Evolutionary conservation across 176 grass and related monocot genomes (phyloP).

Genomic region (Cenchrus americanus): DNA sequence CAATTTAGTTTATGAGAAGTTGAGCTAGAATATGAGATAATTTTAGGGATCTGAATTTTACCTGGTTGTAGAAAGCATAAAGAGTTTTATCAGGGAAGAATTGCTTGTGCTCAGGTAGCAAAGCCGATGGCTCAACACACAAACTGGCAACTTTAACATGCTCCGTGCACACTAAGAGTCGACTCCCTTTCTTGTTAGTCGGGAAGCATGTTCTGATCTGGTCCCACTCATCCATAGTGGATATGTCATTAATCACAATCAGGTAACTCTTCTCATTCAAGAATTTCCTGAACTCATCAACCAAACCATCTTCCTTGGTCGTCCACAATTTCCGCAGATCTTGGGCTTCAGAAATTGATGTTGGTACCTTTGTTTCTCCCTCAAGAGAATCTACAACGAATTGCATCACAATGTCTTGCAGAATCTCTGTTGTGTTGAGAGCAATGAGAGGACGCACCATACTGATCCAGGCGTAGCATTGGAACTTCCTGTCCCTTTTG

Average conservation of each 20-base stretch:
- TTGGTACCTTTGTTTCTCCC: not conserved
- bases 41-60: not conserved
- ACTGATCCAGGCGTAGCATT: conserved; percentile 38
- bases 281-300: not conserved
- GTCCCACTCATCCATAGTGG: conserved; percentile 13
- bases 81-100: not conserved
- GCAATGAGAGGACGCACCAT: conserved; percentile 11
- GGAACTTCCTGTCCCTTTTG: conserved; percentile 18
- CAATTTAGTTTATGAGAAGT: not conserved
- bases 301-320: not conserved
- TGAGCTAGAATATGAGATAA: not conserved
- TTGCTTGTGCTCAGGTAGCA: not conserved
- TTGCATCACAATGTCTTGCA: not conserved
- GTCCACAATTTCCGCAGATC: not conserved
- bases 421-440: not conserved
- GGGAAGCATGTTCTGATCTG: conserved; percentile 1
- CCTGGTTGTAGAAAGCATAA: not conserved
- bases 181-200: not conserved
- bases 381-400: not conserved
- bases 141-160: conserved; percentile 3
- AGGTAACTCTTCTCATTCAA: conserved; percentile 10
- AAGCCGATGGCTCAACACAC: not conserved
- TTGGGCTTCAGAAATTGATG: not conserved
- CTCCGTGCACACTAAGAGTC: not conserved
- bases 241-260: conserved; percentile 36